Percentiles rank a stretch among this genome's conserved stretches.
Evolutionary conservation across 352 stramenopile genomes (phyloP).

Genomic region (Phytophthora fragariae): DNA sequence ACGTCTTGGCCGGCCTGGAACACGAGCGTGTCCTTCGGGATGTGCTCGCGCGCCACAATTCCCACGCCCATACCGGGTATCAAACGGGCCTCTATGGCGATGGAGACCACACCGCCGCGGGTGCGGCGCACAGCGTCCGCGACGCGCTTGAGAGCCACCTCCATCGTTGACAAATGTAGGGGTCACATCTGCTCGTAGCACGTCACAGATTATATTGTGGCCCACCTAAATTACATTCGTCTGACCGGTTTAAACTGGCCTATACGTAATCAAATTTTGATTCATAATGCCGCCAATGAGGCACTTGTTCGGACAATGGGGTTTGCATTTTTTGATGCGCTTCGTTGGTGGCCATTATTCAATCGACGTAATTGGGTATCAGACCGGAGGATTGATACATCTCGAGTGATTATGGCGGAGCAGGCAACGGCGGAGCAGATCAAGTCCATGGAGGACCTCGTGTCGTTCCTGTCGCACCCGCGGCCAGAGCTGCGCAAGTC

Average conservation of each 20-base stretch:
- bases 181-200: slow-evolving; percentile 4
- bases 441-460: slow-evolving; percentile 86
- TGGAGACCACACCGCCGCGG: slow-evolving; percentile 58
- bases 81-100: slow-evolving; percentile 54
- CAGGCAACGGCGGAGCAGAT: slow-evolving; percentile 54
- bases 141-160: slow-evolving; percentile 54
- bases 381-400: not conserved
- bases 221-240: not conserved
- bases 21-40: slow-evolving; percentile 68
- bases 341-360: slow-evolving; percentile 39
- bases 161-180: slow-evolving; percentile 32
- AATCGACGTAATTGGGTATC: slow-evolving; percentile 5
- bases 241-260: slow-evolving; percentile 10
- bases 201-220: slow-evolving; percentile 28
- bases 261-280: slow-evolving; percentile 4
- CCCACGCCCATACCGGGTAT: slow-evolving; percentile 73
- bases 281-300: not conserved
- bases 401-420: slow-evolving; percentile 44
- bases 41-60: slow-evolving; percentile 57
- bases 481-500: slow-evolving; percentile 89
- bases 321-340: slow-evolving; percentile 21
- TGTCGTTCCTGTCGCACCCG: slow-evolving; percentile 82
- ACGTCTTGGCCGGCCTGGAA: slow-evolving; percentile 64
- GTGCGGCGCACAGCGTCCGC: slow-evolving; percentile 62
- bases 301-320: slow-evolving; percentile 25